Evolutionary conservation across 208 protist species (phyloP).

Genomic region (Crithidia thermophila): DNA sequence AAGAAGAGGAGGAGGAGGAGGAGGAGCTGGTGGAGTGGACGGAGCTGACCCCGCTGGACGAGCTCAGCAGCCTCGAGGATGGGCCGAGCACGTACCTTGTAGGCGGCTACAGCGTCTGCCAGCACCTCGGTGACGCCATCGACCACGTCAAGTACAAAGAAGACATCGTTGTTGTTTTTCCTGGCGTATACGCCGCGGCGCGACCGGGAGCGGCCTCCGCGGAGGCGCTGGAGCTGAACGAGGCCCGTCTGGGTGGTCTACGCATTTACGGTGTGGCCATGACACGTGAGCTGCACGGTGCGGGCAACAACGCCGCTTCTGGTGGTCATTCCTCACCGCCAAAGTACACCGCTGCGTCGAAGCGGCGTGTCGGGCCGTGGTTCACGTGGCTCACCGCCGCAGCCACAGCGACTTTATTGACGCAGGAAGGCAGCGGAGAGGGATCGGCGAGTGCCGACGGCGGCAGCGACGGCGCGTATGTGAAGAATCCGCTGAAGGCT

Average conservation of each 20-base stretch:
- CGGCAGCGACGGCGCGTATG: neutral
- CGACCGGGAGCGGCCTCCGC: neutral
- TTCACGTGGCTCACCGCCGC: constrained; percentile 58
- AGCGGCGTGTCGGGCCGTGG: constrained; percentile 65
- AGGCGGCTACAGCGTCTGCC: constrained; percentile 70
- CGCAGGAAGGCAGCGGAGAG: constrained; percentile 22
- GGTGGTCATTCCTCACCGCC: constrained; percentile 20
- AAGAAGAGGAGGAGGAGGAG: constrained; percentile 76
- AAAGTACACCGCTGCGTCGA: constrained; percentile 28
- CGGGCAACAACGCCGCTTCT: neutral
- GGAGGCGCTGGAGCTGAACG: constrained; percentile 54
- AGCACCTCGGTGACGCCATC: constrained; percentile 57
- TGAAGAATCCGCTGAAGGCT: constrained; percentile 11
- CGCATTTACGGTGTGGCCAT: constrained; percentile 65
- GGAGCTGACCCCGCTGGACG: constrained; percentile 55
- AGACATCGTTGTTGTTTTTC: constrained; percentile 78
- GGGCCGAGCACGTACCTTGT: constrained; percentile 82
- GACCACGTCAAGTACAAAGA: constrained; percentile 54
- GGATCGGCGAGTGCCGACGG: neutral
- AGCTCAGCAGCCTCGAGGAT: constrained; percentile 58
- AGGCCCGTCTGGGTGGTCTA: constrained; percentile 53
- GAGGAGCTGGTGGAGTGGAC: constrained; percentile 78
- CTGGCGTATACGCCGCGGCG: constrained; percentile 48
- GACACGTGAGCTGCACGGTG: constrained; percentile 36
- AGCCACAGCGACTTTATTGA: constrained; percentile 16